phyloP scores from a whole-genome alignment of 2,329 filamentous ascomycete genomes.

The Fusarium sp. region DNA sequence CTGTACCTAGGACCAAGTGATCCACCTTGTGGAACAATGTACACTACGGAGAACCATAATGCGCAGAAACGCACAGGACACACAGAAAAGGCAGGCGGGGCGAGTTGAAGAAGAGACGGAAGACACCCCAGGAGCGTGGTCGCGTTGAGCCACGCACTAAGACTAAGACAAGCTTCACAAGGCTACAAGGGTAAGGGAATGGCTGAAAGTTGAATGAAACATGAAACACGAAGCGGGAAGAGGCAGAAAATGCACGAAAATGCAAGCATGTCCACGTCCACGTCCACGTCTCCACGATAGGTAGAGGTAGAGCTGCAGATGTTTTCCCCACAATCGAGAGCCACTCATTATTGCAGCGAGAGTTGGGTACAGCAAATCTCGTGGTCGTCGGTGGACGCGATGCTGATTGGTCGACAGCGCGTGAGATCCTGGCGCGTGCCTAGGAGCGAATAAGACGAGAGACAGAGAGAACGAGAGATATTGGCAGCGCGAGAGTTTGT shows the following conservation, averaged over 20 bases:
- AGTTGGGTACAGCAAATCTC: background rate
- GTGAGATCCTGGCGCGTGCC: conserved; percentile 44
- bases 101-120: conserved; percentile 16
- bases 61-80: conserved; percentile 10
- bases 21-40: conserved; percentile 4
- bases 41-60: conserved; percentile 31
- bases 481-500: conserved; percentile 13
- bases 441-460: conserved; percentile 39
- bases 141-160: conserved; percentile 11
- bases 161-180: conserved; percentile 20
- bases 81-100: conserved; percentile 27
- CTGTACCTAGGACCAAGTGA: conserved; percentile 2
- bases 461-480: conserved; percentile 1
- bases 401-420: conserved; percentile 36
- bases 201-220: conserved; percentile 24
- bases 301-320: conserved; percentile 10
- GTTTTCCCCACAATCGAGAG: conserved; percentile 25
- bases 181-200: too few relatives aligned
- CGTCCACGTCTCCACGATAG: background rate
- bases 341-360: conserved; percentile 21
- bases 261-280: conserved; percentile 28
- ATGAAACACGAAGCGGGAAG: conserved; percentile 43
- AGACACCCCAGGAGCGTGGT: conserved; percentile 13
- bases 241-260: conserved; percentile 20
- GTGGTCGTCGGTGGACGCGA: conserved; percentile 31